Conservation (phyloP, 139 green algal species). For the Marvania coccoides region DNA sequence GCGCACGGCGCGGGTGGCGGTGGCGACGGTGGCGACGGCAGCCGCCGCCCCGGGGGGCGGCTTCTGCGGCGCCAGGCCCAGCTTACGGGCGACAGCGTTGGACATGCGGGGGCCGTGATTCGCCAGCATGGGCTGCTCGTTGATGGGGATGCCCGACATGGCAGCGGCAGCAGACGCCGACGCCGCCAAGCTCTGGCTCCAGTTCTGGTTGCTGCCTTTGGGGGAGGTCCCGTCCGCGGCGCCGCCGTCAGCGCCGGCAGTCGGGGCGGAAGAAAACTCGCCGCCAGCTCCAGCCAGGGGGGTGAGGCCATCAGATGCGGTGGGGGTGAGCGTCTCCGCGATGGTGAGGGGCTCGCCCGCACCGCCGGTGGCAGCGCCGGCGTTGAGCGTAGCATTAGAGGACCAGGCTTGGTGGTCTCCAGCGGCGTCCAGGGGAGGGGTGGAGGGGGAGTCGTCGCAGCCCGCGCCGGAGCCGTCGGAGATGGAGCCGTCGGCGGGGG, state of each 20-base stretch:
- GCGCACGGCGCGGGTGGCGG: neutral
- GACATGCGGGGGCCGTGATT: conserved; percentile 53
- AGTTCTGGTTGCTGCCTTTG: neutral
- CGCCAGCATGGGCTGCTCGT: conserved; percentile 30
- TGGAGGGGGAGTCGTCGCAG: neutral
- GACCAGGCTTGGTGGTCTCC: neutral
- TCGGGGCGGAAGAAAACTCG: conserved; percentile 10
- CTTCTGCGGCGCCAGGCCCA: conserved; percentile 43
- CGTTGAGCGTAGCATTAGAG: neutral
- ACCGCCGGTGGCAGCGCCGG: no score
- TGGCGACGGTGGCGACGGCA: conserved; percentile 8
- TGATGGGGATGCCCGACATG: conserved; percentile 12
- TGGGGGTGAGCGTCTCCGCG: neutral
- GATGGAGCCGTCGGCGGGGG: no score
- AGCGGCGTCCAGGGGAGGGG: neutral
- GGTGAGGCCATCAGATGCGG: neutral
- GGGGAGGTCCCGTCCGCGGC: neutral
- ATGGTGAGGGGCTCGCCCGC: neutral
- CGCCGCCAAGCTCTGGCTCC: neutral
- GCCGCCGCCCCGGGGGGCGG: conserved; percentile 3
- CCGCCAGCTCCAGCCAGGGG: no score
- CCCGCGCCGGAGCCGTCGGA: neutral
- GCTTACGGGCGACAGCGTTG: conserved; percentile 68
- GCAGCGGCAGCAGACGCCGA: neutral
- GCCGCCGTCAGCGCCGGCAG: neutral